Evolutionary conservation across 2,329 filamentous ascomycete species (phyloP), one percentile per base, ranked within the genome.

Genomic region (Cyphellophora europaea): DNA sequence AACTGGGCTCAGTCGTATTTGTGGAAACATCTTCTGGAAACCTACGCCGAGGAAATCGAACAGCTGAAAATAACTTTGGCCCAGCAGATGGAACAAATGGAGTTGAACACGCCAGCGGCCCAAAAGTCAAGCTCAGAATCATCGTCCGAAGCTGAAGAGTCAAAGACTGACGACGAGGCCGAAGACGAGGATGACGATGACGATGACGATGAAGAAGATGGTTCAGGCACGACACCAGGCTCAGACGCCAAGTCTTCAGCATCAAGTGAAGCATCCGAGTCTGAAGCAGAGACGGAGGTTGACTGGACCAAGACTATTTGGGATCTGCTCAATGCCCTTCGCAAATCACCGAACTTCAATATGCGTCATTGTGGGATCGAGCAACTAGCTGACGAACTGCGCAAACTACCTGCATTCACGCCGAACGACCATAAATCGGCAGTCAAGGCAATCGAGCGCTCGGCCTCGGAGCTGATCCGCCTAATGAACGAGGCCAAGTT

Each of bases 1-100:
- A 52, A 64, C 33, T 68, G 65, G 65, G 52, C 53, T 5, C 55
- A 56, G 21, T 63, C 62, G 6, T 56, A 56, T 41, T 47, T 67
- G 5, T 64, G 63, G 44, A 52, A 55, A 29, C 61, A 67, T 47
- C 52, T 67, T 14, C 56, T 55, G 15, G 54, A 61, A 30, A 59
- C 61, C 31, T 66, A 62, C 42, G 49, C 33, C 6, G 44, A 47
- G 12, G 37, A 47, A 23, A 40, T 50, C 30, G 37, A 42, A 31
- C 30, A 35, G 44, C 38, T 49, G 46, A 38, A 33, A 17, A 19
- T 27, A 10, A 33, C 15, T 5, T 18, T 44, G 28, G 32, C 39
- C 16, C 35, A 33, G 30, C 19, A 19, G 11, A 40, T 23, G 17
- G 40, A 35, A 16, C 3, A 32, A 14, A 33, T 35, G n/a, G 19